Base-by-base conservation (phyloP, 2,329 filamentous ascomycete genomes). In the Microdochium paspali region DNA sequence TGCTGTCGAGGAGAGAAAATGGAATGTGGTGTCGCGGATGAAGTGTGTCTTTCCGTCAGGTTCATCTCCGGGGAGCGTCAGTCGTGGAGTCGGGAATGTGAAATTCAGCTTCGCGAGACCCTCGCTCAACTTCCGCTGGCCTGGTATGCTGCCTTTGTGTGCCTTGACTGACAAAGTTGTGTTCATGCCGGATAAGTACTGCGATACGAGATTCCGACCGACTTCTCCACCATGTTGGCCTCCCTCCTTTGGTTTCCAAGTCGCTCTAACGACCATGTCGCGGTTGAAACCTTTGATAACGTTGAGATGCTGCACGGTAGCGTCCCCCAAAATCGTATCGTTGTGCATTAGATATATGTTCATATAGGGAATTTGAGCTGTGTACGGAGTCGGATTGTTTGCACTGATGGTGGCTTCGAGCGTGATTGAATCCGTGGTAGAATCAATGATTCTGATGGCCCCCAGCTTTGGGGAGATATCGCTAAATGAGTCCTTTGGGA, bases 301-400 rank as follows among this genome's bases (percentile, higher is more conserved):
- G 6, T 72, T 66, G 20, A 90, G 59, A 56, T 90, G 71, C 47
- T 73, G 71, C 2, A 82, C 79, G 0, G 77, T 84, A 12, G 86
- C 83, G 61, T 91, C 85, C 26, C 87, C 93, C 28, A 98, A 70
- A 7, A 85, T 62, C 0, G 84, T 84, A 10, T 76, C 80, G 56
- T 94, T 90, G 56, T 80, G 82, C 25, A 87, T 63, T 39, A 97
- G 68, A 51, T 90, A 80, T 40, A 95, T 76, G 60, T 85, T 90
- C 53, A 88, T 67, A 52, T 82, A 91, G 2, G 91, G 91, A n/a
- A 97, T 73, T 2, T 72, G 73, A 3, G 89, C 90, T 4, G 87
- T 83, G 63, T 97, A 96, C 3, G 83, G 77, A 0, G 90, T 95
- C 1, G 91, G 90, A 59, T 98, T 98, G 3, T 87, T 94, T 50